phyloP scores from a whole-genome alignment of 2,329 filamentous ascomycete species.

The Didymella keratinophila region DNA sequence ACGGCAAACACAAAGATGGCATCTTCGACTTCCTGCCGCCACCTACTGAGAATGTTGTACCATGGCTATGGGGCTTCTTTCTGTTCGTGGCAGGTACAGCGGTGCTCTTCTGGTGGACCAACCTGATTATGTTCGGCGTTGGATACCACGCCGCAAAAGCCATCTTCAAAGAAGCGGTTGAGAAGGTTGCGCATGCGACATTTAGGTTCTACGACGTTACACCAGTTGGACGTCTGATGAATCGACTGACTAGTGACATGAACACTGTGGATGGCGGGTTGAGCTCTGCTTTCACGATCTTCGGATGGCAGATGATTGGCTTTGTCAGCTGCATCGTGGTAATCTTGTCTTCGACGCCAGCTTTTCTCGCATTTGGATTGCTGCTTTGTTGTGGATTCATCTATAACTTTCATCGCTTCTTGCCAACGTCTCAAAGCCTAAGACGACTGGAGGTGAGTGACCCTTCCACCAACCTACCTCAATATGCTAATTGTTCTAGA shows the following conservation, averaged over 20 bases:
- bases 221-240: conserved; percentile 89
- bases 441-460: conserved; percentile 71
- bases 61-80: conserved; percentile 78
- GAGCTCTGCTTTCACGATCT: conserved; percentile 73
- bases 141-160: conserved; percentile 78
- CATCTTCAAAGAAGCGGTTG: conserved; percentile 77
- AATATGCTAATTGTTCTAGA: conserved; percentile 51
- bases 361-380: conserved; percentile 77
- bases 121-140: conserved; percentile 76
- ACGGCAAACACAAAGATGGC: conserved; percentile 40
- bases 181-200: conserved; percentile 76
- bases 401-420: conserved; percentile 76
- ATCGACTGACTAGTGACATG: conserved; percentile 88
- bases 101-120: conserved; percentile 63
- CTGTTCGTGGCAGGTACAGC: conserved; percentile 58
- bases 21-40: conserved; percentile 64
- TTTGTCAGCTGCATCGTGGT: conserved; percentile 78
- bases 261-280: conserved; percentile 89
- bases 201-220: conserved; percentile 94
- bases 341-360: conserved; percentile 79
- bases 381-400: conserved; percentile 73
- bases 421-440: conserved; percentile 83
- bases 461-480: background rate
- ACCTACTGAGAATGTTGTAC: conserved; percentile 70
- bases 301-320: conserved; percentile 73